Base-by-base conservation (phyloP, 2,329 filamentous ascomycete species). In the Penicillium vulpinum region DNA sequence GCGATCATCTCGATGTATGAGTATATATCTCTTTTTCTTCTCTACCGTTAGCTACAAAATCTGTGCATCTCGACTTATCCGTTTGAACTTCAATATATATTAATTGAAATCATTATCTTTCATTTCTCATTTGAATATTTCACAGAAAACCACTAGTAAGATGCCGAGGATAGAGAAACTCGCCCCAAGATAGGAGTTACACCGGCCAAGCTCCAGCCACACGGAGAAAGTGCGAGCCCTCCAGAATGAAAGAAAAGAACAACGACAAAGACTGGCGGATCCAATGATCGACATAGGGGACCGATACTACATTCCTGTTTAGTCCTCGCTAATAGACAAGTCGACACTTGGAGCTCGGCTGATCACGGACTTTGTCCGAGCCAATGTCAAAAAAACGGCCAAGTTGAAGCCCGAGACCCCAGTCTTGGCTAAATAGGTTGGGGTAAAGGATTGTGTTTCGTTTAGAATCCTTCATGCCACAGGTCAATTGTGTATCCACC, bases 151-250 rank as follows among this genome's bases (percentile, higher is more conserved):
- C 29, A 5, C 5, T 10, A 18, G 10, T 8, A 10, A 36, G 18
- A 24, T 52, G 22, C 39, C 39, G 49, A 47, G 45, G 45, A 9
- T 35, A 16, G 6, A 22, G 16, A 29, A 21, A 10, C 5, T 11
- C 16, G 26, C 15, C 7, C 31, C 15, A 28, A 54, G 18, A 36
- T 36, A n/a, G 28, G 53, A 51, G 46, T 55, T 43, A 36, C 48
- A 24, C 48, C 54, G 33, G 18, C 48, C 33, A 47, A 47, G 49
- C 5, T 35, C n/a, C 28, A 18, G 15, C 29, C 29, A 47, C 41
- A 35, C 54, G 54, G 54, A 56, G 49, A 16, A 56, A 47, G 35
- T 53, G 49, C 54, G 54, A 56, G 26, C 11, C 1, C 11, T 21
- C 8, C 13, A 5, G 7, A 16, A 29, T 31, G 15, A 22, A 28